Evolutionary conservation across 1,284 basidiomycete genomes (phyloP).

Genomic region (Sanghuangporus baumii): DNA sequence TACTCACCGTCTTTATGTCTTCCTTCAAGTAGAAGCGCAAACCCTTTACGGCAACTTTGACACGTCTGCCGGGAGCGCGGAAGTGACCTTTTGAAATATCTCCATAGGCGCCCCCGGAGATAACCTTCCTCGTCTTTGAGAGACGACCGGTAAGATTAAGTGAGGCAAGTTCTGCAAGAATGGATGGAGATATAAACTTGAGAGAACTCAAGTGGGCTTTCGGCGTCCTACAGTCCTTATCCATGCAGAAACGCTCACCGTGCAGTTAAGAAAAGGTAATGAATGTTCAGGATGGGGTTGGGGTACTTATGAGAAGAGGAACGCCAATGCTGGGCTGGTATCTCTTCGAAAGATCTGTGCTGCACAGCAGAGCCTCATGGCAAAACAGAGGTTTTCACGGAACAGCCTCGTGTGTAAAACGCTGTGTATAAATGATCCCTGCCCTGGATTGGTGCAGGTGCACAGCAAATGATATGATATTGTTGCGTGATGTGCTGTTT

Average conservation of each 20-base stretch:
- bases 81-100: background rate
- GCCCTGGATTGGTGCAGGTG: too few relatives aligned
- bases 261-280: too few relatives aligned
- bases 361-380: too few relatives aligned
- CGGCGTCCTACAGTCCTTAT: background rate
- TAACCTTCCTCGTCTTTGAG: background rate
- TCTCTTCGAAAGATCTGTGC: too few relatives aligned
- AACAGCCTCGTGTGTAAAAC: too few relatives aligned
- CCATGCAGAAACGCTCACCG: background rate
- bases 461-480: too few relatives aligned
- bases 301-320: too few relatives aligned
- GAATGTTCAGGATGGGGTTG: too few relatives aligned
- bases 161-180: background rate
- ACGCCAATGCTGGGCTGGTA: too few relatives aligned
- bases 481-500: too few relatives aligned
- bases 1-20: background rate
- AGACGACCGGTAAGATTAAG: background rate
- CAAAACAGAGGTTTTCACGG: too few relatives aligned
- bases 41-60: conserved; percentile 6
- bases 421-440: too few relatives aligned
- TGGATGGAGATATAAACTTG: background rate
- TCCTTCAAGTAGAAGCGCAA: background rate
- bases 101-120: background rate
- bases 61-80: background rate
- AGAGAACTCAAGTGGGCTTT: background rate